Base-by-base conservation (phyloP, 768 basidiomycete species). In the Tricholoma matsutake region DNA sequence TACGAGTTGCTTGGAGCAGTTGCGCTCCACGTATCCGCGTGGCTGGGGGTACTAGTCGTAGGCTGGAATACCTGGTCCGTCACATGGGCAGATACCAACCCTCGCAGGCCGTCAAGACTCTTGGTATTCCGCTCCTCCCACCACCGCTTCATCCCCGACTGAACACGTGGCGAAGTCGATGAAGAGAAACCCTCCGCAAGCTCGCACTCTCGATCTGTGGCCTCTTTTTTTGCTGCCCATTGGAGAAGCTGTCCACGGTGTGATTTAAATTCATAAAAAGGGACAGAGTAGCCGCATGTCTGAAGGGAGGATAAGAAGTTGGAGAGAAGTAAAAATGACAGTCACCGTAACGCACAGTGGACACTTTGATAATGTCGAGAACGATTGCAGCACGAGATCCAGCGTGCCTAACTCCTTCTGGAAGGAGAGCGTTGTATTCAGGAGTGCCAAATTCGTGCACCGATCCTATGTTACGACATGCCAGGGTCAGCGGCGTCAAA, bases 221-320 rank as follows among this genome's bases (percentile, higher is more conserved):
- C 83, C 13, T 88, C 86, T 56, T 79, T 76, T 61, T 70, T 74
- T 16, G 75, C 76, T 22, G 80, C 80, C 74, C 74, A 85, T 37
- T 83, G 77, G 53, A 83, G 77, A 13, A 87, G 81, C 18, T 79
- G 77, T 0, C 79, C 80, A 14, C 88, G 83, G 61, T 88, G 84
- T 1, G 76, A 73, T 52, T 82, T 72, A 72, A 83, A 89, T 59
- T 79, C 75, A 67, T 83, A 88, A 65, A 79, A 80, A 2, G 89
- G 88, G 22, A 89, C 82, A 0, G 82, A 80, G 64, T 80, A 89
- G 31, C 88, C 88, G 64, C 87, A 90, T 7, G 87, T 87, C 88
- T 89, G 61, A 54, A 57, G 18, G 45, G 35, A 35, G 29, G 56
- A 53, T 18, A 56, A 35, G 28, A 8, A 63, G 20, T 31, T 52